A percentile compares a stretch with the other conserved stretches of the same genome.
These are phyloP conservation scores for Globisporangium paddicum DNA, from an alignment of 352 stramenopile species.

Conservation along the genomic window DNA sequence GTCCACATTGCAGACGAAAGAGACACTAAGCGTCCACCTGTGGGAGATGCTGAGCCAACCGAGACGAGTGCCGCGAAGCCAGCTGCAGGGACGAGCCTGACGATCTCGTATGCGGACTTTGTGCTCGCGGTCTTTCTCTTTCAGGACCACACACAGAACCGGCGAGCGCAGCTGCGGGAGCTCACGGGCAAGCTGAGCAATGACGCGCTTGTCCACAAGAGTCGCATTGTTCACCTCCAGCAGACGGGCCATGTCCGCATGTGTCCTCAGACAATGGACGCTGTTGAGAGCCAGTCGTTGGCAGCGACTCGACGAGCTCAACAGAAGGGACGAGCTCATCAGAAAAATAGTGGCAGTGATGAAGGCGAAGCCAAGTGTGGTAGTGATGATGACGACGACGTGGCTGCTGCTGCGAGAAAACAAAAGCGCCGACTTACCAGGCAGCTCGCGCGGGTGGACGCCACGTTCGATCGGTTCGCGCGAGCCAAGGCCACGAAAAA, in stretches of 20 bases:
- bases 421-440: conserved; percentile 6
- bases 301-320: conserved; percentile 6
- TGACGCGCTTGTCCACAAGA: conserved; percentile 44
- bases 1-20: not conserved
- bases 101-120: conserved; percentile 54
- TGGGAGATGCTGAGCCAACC: not conserved
- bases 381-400: not conserved
- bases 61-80: not conserved
- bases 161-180: conserved; percentile 16
- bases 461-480: conserved; percentile 20
- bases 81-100: not conserved
- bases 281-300: not conserved
- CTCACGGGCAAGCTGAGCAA: conserved; percentile 31
- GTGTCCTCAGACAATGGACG: conserved; percentile 28
- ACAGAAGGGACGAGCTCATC: not conserved
- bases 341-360: conserved; percentile 9
- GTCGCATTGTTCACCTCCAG: conserved; percentile 69
- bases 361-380: not conserved
- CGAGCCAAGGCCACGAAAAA: conserved; percentile 1
- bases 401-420: conserved; percentile 1
- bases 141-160: conserved; percentile 19
- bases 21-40: not conserved
- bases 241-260: conserved; percentile 65
- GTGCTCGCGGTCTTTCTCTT: conserved; percentile 55
- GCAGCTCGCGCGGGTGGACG: conserved; percentile 10